phyloP scores from a whole-genome alignment of 805 yeast genomes.

The Barnettozyma californica region DNA sequence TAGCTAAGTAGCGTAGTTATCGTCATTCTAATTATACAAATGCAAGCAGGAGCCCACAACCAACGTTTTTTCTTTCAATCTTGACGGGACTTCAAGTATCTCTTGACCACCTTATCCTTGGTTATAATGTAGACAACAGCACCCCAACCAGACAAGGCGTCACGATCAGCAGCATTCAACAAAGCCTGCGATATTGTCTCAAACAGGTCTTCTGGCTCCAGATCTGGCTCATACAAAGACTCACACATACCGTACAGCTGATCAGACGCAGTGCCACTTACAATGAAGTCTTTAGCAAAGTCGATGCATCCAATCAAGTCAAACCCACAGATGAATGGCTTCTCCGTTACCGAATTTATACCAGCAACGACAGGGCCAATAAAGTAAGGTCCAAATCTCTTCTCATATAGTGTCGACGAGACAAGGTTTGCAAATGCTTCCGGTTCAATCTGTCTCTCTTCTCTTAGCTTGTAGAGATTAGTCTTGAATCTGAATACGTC shows the following conservation, averaged over 20 bases:
- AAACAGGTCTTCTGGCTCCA: conserved; percentile 88
- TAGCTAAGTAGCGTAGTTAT: conserved; percentile 1
- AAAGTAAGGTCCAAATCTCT: conserved; percentile 93
- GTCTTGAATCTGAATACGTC: conserved; percentile 81
- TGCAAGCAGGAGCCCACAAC: background rate
- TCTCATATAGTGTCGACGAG: conserved; percentile 83
- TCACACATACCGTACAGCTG: conserved; percentile 99
- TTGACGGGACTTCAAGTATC: conserved; percentile 90
- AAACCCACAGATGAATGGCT: conserved; percentile 92
- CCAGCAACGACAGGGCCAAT: conserved; percentile 98
- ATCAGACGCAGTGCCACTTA: conserved; percentile 94
- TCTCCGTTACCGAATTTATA: conserved; percentile 68
- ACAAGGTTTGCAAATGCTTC: conserved; percentile 89
- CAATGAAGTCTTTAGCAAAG: conserved; percentile 89
- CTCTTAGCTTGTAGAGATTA: conserved; percentile 83
- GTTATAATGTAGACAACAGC: conserved; percentile 90
- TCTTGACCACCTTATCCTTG: conserved; percentile 84
- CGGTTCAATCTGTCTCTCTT: conserved; percentile 91
- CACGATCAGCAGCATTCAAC: conserved; percentile 93
- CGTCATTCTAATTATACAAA: conserved; percentile 6
- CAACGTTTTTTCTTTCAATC: conserved; percentile 63
- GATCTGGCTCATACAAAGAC: conserved; percentile 85
- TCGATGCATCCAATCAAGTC: conserved; percentile 97
- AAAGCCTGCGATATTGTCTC: conserved; percentile 94
- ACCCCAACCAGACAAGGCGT: conserved; percentile 98